phyloP scores from a whole-genome alignment of 371 early-diverging fungal species.

The Conidiobolus incongruus region DNA sequence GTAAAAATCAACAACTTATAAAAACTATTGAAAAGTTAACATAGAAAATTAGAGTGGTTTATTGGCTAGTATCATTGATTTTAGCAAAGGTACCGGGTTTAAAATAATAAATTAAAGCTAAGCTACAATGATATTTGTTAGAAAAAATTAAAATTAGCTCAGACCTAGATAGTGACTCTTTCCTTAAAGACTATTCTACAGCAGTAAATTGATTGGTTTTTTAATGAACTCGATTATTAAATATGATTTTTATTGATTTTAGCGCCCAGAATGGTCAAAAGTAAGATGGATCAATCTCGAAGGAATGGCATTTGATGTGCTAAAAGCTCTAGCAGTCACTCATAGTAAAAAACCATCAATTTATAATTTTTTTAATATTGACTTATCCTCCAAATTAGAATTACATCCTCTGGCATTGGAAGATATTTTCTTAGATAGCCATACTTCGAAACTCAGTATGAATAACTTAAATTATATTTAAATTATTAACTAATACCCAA shows the following conservation, averaged over 20 bases:
- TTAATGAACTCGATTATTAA: background rate
- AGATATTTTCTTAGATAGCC: too few species aligned
- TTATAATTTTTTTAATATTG: background rate
- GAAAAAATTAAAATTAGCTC: background rate
- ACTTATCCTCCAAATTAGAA: conserved; percentile 4
- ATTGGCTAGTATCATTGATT: background rate
- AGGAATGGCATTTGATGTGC: conserved; percentile 20
- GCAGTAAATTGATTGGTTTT: background rate
- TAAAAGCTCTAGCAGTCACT: conserved; percentile 11
- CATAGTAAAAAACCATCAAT: conserved; percentile 9
- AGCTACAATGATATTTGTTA: background rate
- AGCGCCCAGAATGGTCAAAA: conserved; percentile 14
- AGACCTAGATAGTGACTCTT: background rate
- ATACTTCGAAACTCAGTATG: conserved; percentile 14
- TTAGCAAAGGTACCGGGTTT: background rate
- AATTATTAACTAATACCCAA: background rate
- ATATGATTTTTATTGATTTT: background rate
- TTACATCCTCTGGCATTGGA: conserved; percentile 20
- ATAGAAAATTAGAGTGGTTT: background rate
- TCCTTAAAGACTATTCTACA: background rate
- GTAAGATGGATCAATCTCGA: conserved; percentile 23
- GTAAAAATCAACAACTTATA: too few species aligned
- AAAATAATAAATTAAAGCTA: too few species aligned
- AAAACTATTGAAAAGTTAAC: background rate
- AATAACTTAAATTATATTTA: background rate